phyloP scores from a whole-genome alignment of 352 stramenopile species.

The Pythium guiyangense region DNA sequence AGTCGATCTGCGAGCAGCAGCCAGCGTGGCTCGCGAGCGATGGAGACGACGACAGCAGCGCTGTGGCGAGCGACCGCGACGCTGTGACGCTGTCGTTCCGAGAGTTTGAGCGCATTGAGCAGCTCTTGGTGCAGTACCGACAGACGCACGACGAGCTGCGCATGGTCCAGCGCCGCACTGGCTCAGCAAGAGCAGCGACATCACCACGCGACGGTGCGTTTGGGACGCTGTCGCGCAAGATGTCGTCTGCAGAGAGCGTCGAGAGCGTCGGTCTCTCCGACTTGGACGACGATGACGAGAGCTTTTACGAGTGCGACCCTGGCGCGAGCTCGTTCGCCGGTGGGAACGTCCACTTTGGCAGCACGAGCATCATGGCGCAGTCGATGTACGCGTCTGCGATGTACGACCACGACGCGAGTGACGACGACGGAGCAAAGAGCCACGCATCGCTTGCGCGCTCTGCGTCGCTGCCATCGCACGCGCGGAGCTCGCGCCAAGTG shows the following conservation, averaged over 20 bases:
- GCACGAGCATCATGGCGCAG: conserved; percentile 53
- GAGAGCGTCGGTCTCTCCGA: conserved; percentile 81
- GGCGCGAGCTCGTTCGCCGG: conserved; percentile 38
- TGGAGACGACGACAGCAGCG: conserved; percentile 16
- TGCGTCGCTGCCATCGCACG: background rate
- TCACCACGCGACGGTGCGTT: conserved; percentile 12
- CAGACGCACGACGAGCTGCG: conserved; percentile 67
- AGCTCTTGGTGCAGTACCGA: conserved; percentile 75
- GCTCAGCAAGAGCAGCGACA: background rate
- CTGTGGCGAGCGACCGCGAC: conserved; percentile 6
- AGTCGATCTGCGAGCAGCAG: conserved; percentile 66
- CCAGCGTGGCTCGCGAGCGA: conserved; percentile 59
- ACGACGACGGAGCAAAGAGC: conserved; percentile 3
- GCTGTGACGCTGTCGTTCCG: conserved; percentile 62
- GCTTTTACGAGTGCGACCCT: conserved; percentile 83
- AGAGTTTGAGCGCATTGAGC: conserved; percentile 85
- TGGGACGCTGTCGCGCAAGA: conserved; percentile 28
- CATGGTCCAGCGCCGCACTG: conserved; percentile 15
- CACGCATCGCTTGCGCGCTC: conserved; percentile 7
- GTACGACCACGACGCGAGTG: conserved; percentile 37
- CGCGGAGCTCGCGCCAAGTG: conserved; percentile 31
- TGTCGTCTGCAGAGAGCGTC: conserved; percentile 73
- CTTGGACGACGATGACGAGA: conserved; percentile 69
- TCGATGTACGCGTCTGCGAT: conserved; percentile 83
- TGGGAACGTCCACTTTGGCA: conserved; percentile 22